phyloP scores from a whole-genome alignment of 768 basidiomycete genomes.

The Thelephora ganbajun region DNA sequence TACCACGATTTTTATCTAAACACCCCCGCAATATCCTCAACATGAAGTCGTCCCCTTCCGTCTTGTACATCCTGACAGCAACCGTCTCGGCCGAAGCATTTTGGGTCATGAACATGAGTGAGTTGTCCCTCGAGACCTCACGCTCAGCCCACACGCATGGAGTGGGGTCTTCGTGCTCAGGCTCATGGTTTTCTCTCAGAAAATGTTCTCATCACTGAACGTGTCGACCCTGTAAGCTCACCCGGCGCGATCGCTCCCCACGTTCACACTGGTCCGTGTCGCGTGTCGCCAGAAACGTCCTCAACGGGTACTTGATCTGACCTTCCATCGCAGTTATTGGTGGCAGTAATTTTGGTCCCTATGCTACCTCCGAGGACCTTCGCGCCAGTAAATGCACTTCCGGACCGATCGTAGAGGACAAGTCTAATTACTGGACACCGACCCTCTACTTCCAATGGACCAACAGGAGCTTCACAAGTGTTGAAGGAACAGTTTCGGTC shows the following conservation, averaged over 20 bases:
- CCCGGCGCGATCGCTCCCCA: constrained; percentile 9
- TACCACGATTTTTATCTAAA: no score
- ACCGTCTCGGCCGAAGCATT: constrained; percentile 6
- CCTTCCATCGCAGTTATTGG: constrained; percentile 7
- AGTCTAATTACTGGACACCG: constrained; percentile 16
- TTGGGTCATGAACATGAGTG: constrained; percentile 21
- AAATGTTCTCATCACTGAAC: constrained; percentile 6
- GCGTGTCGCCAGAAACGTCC: neutral
- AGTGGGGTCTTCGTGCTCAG: no score
- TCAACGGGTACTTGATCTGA: neutral
- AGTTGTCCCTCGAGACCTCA: constrained; percentile 4
- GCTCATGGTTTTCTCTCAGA: neutral
- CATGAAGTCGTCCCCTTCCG: neutral
- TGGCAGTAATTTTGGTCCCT: constrained; percentile 10
- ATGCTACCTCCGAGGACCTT: constrained; percentile 6
- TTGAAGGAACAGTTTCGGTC: constrained; percentile 2
- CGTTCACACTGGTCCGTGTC: constrained; percentile 7
- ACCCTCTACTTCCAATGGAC: constrained; percentile 4
- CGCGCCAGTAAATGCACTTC: constrained; percentile 11
- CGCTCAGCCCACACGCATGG: neutral
- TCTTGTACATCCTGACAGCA: neutral
- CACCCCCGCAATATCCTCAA: no score
- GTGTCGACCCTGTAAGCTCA: constrained; percentile 9
- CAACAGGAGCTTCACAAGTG: constrained; percentile 2
- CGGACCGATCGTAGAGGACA: constrained; percentile 10